Evolutionary conservation across 805 yeast species (phyloP), one percentile per base, ranked within the genome.

Genomic region (Henningerozyma blattae): DNA sequence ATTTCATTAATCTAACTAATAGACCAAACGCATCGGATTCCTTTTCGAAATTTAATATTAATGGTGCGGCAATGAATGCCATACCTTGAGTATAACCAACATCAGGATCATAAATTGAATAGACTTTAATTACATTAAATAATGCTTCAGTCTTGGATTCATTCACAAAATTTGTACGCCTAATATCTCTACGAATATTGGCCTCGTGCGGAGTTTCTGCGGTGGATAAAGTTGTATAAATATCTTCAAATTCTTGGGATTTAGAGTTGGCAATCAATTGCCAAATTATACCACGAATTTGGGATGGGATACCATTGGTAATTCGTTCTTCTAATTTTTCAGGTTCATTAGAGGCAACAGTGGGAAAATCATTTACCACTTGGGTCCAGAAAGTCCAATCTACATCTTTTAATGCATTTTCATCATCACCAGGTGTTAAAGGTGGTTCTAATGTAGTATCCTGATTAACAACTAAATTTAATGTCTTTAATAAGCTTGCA

Each of bases 21-120:
- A 87, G 55, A 39, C 91, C 75, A 58, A 89, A 89, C 4, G 94
- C 76, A 53, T 89, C 96, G 30, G 78, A 67, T 43, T 87, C 95
- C 6, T 52, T 39, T 22, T 51, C 47, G 28, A 85, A 71, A 45
- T 83, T 83, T 62, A 87, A 65, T 30, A 86, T 62, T 31, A 91
- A 58, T 2, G 98, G 96, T 5, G 85, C 85, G 0, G 83, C 72
- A 29, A 91, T 73, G 50, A 91, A 91, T 1, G 94, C 94, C 95
- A 91, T 86, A 6, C 98, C 97, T 58, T 91, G 98, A 2, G 96
- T 91, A 50, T 91, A 91, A 0, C 98, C 98, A 33, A 91, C 95
- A 33, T 87, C 96, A 1, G 81, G 75, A 54, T 91, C 97, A 53
- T 72, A 79, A 31, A 84, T 59, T 16, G 91, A 75, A 59, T 89